Conservation (phyloP, 2,329 filamentous ascomycete genomes). For the Scleromitrula shiraiana region DNA sequence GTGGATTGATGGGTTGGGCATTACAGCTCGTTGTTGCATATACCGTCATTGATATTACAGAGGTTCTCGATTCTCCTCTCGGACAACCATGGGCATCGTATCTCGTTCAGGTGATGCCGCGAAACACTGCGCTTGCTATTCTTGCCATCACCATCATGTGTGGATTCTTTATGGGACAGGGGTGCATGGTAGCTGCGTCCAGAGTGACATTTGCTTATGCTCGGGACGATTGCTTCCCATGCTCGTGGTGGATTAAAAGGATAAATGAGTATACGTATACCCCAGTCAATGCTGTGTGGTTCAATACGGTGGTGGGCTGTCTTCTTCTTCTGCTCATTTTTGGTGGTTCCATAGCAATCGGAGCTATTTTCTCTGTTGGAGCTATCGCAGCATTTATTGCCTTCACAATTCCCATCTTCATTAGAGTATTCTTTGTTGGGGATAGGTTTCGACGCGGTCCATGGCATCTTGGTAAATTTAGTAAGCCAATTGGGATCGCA, state of each 20-base stretch:
- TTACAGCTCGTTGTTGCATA: conserved; percentile 66
- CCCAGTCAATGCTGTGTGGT: conserved; percentile 60
- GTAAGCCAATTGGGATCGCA: conserved; percentile 45
- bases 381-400: conserved; percentile 56
- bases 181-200: conserved; percentile 56
- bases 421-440: conserved; percentile 50
- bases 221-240: conserved; percentile 57
- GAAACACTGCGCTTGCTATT: conserved; percentile 49
- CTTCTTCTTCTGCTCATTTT: conserved; percentile 55
- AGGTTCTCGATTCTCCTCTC: conserved; percentile 49
- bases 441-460: conserved; percentile 54
- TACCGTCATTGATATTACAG: conserved; percentile 53
- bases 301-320: conserved; percentile 51
- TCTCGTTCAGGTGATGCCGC: conserved; percentile 54
- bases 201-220: conserved; percentile 64
- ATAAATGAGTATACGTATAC: conserved; percentile 53
- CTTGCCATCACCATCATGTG: conserved; percentile 56
- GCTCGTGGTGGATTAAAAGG: conserved; percentile 48
- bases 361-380: conserved; percentile 60
- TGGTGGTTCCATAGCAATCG: conserved; percentile 49
- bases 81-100: conserved; percentile 63
- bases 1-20: conserved; percentile 63
- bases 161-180: conserved; percentile 62
- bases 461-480: conserved; percentile 55
- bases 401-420: conserved; percentile 48